Conservation (phyloP, 1,139 yeast genomes). For the Suhomyces terraborum region DNA sequence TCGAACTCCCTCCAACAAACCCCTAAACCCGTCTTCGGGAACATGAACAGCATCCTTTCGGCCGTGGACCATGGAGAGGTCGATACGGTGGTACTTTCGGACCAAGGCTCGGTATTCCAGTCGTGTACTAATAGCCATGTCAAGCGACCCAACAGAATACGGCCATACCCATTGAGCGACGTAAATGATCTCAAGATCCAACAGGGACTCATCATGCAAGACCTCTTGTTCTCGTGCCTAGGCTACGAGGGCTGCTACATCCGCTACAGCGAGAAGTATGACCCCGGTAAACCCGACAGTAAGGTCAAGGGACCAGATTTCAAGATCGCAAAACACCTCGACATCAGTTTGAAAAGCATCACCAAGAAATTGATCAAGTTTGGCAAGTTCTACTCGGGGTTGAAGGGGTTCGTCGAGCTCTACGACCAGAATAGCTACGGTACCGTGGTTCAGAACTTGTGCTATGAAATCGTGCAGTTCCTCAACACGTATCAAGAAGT, state of each 20-base stretch:
- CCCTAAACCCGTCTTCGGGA: neutral
- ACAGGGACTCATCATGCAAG: conserved; percentile 72
- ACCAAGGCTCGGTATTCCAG: conserved; percentile 23
- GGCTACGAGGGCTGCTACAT: conserved; percentile 85
- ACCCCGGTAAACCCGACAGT: conserved; percentile 38
- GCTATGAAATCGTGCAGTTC: conserved; percentile 56
- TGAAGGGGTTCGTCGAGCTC: conserved; percentile 55
- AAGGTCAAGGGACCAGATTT: conserved; percentile 72
- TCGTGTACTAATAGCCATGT: conserved; percentile 20
- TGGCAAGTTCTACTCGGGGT: conserved; percentile 64
- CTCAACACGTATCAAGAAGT: conserved; percentile 51
- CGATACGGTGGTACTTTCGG: conserved; percentile 21
- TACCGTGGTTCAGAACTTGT: conserved; percentile 70
- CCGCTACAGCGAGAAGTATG: conserved; percentile 63
- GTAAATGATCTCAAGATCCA: conserved; percentile 53
- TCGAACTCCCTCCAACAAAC: neutral
- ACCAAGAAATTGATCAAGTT: conserved; percentile 59
- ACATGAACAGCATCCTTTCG: conserved; percentile 12
- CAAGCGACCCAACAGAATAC: conserved; percentile 22
- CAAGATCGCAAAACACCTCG: conserved; percentile 70
- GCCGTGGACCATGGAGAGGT: conserved; percentile 12
- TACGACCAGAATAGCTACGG: conserved; percentile 65
- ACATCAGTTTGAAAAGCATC: conserved; percentile 73
- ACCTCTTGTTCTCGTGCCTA: conserved; percentile 63
- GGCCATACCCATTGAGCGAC: conserved; percentile 48